phyloP scores from a whole-genome alignment of 768 basidiomycete genomes.

The Paxillus ammoniavirescens region DNA sequence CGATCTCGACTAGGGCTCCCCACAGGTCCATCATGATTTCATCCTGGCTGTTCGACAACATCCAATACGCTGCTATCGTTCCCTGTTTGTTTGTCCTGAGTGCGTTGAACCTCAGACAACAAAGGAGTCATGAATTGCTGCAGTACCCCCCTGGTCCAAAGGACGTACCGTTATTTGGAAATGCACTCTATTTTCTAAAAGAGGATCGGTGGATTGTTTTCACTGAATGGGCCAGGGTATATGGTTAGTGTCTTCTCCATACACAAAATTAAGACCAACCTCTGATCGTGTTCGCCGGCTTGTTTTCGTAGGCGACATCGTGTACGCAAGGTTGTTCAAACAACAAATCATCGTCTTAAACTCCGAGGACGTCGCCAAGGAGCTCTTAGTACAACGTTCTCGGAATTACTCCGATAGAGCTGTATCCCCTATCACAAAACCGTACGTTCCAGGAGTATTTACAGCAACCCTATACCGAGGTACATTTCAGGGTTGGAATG shows the following conservation, averaged over 20 bases:
- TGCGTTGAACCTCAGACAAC: background rate
- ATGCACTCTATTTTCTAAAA: background rate
- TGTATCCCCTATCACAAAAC: background rate
- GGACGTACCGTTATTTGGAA: background rate
- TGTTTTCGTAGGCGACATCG: background rate
- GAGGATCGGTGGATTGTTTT: background rate
- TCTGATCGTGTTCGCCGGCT: background rate
- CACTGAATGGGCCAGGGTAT: background rate
- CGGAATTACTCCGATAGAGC: conserved; percentile 10
- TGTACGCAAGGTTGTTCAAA: conserved; percentile 4
- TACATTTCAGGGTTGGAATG: background rate
- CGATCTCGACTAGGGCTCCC: no score
- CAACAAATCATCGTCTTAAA: conserved; percentile 10
- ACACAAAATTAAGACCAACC: background rate
- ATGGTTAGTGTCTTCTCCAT: background rate
- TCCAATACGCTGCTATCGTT: background rate
- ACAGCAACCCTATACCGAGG: no score
- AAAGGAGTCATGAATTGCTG: background rate
- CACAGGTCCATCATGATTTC: background rate
- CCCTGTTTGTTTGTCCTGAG: background rate
- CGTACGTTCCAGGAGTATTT: background rate
- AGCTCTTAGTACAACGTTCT: conserved; percentile 11
- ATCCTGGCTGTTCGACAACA: background rate
- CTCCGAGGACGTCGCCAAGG: conserved; percentile 11
- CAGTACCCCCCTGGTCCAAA: background rate